phyloP scores from a whole-genome alignment of 2,329 filamentous ascomycete species.

The Alternaria panax region DNA sequence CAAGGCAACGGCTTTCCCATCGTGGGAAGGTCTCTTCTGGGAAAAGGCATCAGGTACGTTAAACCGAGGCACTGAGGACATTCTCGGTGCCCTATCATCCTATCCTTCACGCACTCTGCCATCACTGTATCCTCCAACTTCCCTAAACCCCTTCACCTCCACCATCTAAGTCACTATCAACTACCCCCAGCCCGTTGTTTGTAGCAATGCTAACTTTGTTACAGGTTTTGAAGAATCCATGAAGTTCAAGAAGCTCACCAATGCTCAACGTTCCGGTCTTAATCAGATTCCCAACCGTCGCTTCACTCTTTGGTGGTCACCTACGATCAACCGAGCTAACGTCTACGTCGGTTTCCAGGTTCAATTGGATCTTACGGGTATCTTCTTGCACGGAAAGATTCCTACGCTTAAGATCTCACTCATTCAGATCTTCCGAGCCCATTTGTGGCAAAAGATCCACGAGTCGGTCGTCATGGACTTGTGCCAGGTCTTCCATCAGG shows the following conservation, averaged over 20 bases:
- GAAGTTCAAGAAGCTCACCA: conserved; percentile 99
- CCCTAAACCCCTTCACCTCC: too few species aligned
- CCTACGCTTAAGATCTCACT: conserved; percentile 97
- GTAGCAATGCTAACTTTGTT: background rate
- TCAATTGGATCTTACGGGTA: conserved; percentile 95
- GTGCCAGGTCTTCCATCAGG: conserved; percentile 97
- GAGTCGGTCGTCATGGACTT: conserved; percentile 99
- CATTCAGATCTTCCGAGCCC: conserved; percentile 98
- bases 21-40: conserved; percentile 97
- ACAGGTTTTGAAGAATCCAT: conserved; percentile 63
- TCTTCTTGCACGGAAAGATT: conserved; percentile 99
- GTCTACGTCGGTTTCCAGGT: conserved; percentile 99
- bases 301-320: conserved; percentile 97
- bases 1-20: conserved; percentile 95
- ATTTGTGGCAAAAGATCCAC: conserved; percentile 99
- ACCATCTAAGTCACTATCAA: too few species aligned
- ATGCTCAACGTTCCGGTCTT: conserved; percentile 93
- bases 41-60: conserved; percentile 63
- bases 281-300: conserved; percentile 99
- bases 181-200: background rate
- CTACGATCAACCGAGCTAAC: conserved; percentile 90
- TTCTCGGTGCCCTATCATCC: too few species aligned
- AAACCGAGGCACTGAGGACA: background rate
- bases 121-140: too few species aligned
- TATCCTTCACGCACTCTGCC: too few species aligned